phyloP scores from a whole-genome alignment of 192 early-diverging fungal species.

The Coemansia sp. region DNA sequence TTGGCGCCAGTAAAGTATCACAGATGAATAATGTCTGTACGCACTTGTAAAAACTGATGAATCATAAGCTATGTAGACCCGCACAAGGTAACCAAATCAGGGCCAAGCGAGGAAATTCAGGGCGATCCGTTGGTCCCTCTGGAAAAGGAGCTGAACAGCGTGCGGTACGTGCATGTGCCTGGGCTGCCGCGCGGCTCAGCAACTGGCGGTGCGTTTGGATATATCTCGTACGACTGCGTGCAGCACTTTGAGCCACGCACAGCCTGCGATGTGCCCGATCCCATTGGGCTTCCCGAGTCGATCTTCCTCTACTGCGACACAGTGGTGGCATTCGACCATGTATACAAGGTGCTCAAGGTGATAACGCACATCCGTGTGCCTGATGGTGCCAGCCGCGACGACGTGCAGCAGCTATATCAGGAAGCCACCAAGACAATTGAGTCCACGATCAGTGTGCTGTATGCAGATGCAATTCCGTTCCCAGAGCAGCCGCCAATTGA shows the following conservation, averaged over 20 bases:
- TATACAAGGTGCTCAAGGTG: constrained; percentile 88
- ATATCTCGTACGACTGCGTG: constrained; percentile 96
- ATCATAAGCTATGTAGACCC: constrained; percentile 61
- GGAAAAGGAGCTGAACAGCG: constrained; percentile 76
- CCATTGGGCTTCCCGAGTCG: constrained; percentile 87
- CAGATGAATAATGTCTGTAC: too few relatives aligned
- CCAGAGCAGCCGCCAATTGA: constrained; percentile 73
- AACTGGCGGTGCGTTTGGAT: constrained; percentile 93
- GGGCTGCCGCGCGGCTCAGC: constrained; percentile 65
- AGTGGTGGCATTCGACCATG: constrained; percentile 92
- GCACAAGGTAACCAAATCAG: constrained; percentile 79
- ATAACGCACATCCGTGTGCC: constrained; percentile 81
- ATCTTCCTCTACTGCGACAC: constrained; percentile 95
- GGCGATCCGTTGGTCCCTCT: constrained; percentile 86
- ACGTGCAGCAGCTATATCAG: constrained; percentile 63
- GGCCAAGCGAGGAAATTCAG: constrained; percentile 62
- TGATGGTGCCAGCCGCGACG: constrained; percentile 56
- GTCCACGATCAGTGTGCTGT: constrained; percentile 65
- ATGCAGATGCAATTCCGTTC: constrained; percentile 67
- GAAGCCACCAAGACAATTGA: constrained; percentile 70
- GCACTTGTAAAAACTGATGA: constrained; percentile 7
- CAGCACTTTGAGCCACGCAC: constrained; percentile 97
- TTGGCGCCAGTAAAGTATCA: constrained; percentile 71
- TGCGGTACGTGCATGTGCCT: constrained; percentile 76
- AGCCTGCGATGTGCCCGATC: constrained; percentile 74